Conservation (phyloP, 352 stramenopile genomes). For the Blastocystis sp. region DNA sequence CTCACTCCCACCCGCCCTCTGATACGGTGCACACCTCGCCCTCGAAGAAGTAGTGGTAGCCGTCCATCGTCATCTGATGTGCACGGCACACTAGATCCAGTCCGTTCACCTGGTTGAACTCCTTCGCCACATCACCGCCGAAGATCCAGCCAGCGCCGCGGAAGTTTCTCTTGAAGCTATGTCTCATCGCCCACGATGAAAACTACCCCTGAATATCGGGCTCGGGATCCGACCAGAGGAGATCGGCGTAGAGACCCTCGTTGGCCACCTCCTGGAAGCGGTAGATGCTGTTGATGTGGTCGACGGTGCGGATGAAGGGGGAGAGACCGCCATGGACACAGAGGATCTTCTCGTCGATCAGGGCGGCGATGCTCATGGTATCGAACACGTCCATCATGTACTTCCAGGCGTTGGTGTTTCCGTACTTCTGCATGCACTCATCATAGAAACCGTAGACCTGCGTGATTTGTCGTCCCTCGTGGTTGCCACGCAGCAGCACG, state of each 20-base stretch:
- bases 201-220: constrained; percentile 85
- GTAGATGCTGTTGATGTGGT: constrained; percentile 91
- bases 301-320: constrained; percentile 87
- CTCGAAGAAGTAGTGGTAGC: constrained; percentile 86
- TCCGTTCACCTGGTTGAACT: constrained; percentile 86
- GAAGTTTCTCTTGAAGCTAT: constrained; percentile 74
- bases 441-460: constrained; percentile 96
- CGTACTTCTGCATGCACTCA: constrained; percentile 92
- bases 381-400: constrained; percentile 94
- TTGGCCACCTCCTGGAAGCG: constrained; percentile 91
- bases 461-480: constrained; percentile 90
- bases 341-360: constrained; percentile 84
- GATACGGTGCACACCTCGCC: constrained; percentile 42
- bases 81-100: constrained; percentile 83
- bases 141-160: constrained; percentile 83
- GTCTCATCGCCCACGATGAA: background rate
- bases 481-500: constrained; percentile 82
- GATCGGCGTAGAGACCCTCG: constrained; percentile 90
- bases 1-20: constrained; percentile 75
- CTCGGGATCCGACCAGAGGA: constrained; percentile 96
- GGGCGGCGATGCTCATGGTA: constrained; percentile 86
- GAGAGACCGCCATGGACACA: constrained; percentile 92
- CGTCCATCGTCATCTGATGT: constrained; percentile 84
- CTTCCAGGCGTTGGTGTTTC: constrained; percentile 90
- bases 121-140: constrained; percentile 80